A percentile compares a stretch with the other conserved stretches of the same genome.
phyloP scores from a whole-genome alignment of 176 grass and related monocot species.

The Chrysopogon serrulatus region DNA sequence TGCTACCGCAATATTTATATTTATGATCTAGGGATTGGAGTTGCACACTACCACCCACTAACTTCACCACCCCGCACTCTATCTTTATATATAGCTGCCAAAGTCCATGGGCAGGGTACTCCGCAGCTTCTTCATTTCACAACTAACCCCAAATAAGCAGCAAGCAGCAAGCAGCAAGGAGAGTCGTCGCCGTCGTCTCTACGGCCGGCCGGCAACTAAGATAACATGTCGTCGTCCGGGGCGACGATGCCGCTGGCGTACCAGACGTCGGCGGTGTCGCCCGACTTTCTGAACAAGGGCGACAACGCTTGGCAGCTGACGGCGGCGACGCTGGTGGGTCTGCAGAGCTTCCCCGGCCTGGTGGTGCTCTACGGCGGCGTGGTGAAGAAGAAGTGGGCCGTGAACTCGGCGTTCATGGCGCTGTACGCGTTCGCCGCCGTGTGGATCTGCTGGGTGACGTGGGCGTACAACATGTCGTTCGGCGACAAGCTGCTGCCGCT shows the following conservation, averaged over 20 bases:
- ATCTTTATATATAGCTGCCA: background rate
- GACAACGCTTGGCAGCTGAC: slow-evolving; percentile 90
- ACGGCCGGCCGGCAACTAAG: no score
- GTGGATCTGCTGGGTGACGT: slow-evolving; percentile 80
- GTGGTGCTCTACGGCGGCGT: slow-evolving; percentile 87
- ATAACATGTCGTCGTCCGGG: background rate
- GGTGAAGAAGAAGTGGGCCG: slow-evolving; percentile 97
- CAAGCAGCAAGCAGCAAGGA: no score
- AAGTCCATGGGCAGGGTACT: no score
- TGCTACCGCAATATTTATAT: no score
- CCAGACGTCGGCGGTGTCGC: slow-evolving; percentile 31
- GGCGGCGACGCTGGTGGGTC: slow-evolving; percentile 66
- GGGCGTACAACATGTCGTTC: slow-evolving; percentile 94
- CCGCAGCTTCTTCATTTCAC: no score
- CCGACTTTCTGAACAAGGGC: slow-evolving; percentile 85
- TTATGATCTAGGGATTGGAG: no score
- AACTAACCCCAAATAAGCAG: no score
- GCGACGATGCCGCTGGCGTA: slow-evolving; percentile 40
- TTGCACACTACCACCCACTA: no score
- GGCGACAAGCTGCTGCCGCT: slow-evolving; percentile 64
- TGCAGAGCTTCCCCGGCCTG: slow-evolving; percentile 68
- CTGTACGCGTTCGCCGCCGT: slow-evolving; percentile 93
- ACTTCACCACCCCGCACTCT: background rate
- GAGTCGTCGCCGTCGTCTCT: background rate
- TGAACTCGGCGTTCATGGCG: slow-evolving; percentile 97